Conservation (phyloP, 495 filamentous ascomycete genomes). For the Aspergillus biplanus region DNA sequence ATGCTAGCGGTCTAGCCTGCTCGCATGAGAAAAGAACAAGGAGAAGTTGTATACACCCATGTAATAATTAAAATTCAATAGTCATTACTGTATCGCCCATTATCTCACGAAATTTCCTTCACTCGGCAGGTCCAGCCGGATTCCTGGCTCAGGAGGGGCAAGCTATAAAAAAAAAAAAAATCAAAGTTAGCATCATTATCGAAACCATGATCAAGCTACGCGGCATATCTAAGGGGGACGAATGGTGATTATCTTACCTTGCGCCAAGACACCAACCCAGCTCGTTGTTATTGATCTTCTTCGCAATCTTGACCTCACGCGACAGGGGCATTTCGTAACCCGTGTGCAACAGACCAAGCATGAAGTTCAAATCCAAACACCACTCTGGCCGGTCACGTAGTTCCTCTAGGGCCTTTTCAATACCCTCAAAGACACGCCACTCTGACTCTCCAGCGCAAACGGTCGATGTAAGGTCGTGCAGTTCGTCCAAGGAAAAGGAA, state of each 20-base stretch:
- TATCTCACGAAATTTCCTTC: slow-evolving; percentile 58
- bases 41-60: slow-evolving; percentile 37
- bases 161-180: slow-evolving; percentile 44
- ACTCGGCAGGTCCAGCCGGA: slow-evolving; percentile 79
- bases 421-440: slow-evolving; percentile 77
- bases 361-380: slow-evolving; percentile 95
- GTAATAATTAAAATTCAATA: slow-evolving; percentile 31
- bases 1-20: slow-evolving; percentile 32
- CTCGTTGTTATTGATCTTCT: slow-evolving; percentile 98
- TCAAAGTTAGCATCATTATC: slow-evolving; percentile 34
- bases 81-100: slow-evolving; percentile 24
- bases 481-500: slow-evolving; percentile 84
- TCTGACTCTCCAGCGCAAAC: slow-evolving; percentile 78
- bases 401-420: slow-evolving; percentile 73
- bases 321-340: slow-evolving; percentile 98
- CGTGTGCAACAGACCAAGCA: slow-evolving; percentile 88
- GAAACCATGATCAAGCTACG: not conserved
- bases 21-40: slow-evolving; percentile 25
- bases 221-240: too few relatives aligned
- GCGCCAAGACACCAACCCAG: slow-evolving; percentile 97
- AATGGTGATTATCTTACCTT: slow-evolving; percentile 60
- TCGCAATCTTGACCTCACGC: slow-evolving; percentile 93
- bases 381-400: slow-evolving; percentile 80
- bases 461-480: slow-evolving; percentile 77
- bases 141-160: slow-evolving; percentile 72